Evolutionary conservation across 305 asterid genomes (phyloP).

Genomic region (Fraxinus floribunda): DNA sequence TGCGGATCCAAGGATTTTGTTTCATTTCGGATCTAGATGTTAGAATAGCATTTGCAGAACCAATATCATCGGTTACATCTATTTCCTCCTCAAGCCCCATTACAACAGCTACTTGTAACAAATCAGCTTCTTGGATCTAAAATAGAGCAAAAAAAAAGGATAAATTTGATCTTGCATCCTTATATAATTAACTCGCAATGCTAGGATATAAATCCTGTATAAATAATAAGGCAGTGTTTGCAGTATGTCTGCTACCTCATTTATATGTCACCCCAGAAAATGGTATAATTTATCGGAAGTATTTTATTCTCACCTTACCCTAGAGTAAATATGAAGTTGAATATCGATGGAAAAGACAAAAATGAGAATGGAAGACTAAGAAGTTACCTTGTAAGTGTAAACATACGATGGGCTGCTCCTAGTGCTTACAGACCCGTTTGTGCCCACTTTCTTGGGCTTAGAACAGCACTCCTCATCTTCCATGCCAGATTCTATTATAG

Average conservation of each 20-base stretch:
- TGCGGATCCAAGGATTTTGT: constrained; percentile 91
- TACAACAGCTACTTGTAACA: constrained; percentile 79
- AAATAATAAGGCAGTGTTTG: background rate
- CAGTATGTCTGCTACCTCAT: background rate
- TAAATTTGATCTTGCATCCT: constrained; percentile 15
- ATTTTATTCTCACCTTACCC: background rate
- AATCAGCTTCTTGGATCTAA: constrained; percentile 88
- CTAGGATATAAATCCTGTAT: background rate
- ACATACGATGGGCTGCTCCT: constrained; percentile 54
- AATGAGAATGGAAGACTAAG: constrained; percentile 15
- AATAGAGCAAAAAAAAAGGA: constrained; percentile 19
- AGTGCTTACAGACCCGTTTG: constrained; percentile 34
- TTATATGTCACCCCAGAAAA: background rate
- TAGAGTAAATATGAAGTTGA: background rate
- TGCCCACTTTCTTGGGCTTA: constrained; percentile 43
- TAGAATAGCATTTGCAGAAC: constrained; percentile 75
- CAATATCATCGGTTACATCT: constrained; percentile 74
- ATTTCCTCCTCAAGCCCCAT: constrained; percentile 89
- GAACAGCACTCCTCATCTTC: constrained; percentile 41
- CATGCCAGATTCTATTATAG: constrained; percentile 31
- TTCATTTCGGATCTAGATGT: constrained; percentile 76
- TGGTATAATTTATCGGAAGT: background rate
- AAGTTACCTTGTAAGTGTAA: constrained; percentile 69
- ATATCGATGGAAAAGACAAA: constrained; percentile 1
- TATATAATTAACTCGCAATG: background rate